phyloP scores from a whole-genome alignment of 345 rosid genomes.

The Gossypium australe region DNA sequence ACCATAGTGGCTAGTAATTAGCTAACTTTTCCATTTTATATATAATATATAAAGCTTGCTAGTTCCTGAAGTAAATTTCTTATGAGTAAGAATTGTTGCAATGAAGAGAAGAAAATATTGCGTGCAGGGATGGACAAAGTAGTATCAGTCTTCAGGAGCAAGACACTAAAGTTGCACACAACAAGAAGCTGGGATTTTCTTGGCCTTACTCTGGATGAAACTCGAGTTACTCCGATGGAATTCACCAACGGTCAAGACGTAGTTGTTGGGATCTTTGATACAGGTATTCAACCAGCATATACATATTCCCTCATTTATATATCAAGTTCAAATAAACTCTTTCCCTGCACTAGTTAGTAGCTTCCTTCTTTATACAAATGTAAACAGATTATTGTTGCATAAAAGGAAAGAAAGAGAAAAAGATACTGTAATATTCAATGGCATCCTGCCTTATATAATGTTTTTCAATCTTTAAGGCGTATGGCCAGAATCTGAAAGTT shows the following conservation, averaged over 20 bases:
- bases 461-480: constrained; percentile 30
- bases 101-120: background rate
- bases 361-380: background rate
- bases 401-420: background rate
- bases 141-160: constrained; percentile 35
- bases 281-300: constrained; percentile 15
- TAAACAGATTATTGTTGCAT: background rate
- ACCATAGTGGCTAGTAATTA: background rate
- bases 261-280: constrained; percentile 26
- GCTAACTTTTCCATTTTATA: background rate
- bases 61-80: background rate
- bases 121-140: constrained; percentile 30
- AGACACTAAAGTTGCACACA: constrained; percentile 26
- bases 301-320: background rate
- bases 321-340: background rate
- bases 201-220: constrained; percentile 16
- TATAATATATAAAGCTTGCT: background rate
- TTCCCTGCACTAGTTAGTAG: background rate
- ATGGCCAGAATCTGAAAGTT: constrained; percentile 75
- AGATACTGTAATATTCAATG: background rate
- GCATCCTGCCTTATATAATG: background rate
- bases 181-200: constrained; percentile 40
- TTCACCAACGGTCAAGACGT: constrained; percentile 14
- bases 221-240: background rate
- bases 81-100: background rate